These are phyloP conservation scores for Rhodamnia argentea DNA, from an alignment of 345 rosid genomes.

Conservation along the genomic window DNA sequence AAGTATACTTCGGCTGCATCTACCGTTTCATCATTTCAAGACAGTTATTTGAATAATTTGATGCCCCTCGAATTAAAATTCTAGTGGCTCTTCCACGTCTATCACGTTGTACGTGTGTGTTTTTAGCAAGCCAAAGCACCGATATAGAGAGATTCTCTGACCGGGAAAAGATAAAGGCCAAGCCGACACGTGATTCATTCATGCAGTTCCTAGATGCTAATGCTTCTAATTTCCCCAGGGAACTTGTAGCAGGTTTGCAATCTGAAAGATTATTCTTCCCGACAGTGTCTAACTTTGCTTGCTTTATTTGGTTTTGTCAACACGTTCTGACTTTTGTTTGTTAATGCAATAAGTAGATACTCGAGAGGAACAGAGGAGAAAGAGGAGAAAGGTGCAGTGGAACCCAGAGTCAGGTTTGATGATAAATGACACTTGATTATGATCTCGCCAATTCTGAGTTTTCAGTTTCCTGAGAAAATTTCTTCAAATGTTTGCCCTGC, in stretches of 20 bases:
- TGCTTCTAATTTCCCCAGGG: conserved; percentile 39
- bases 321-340: background rate
- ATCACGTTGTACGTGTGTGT: background rate
- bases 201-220: conserved; percentile 22
- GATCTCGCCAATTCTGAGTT: background rate
- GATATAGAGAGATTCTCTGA: conserved; percentile 51
- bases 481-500: background rate
- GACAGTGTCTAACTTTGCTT: background rate
- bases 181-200: conserved; percentile 22
- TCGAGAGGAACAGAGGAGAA: conserved; percentile 5
- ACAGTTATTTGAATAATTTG: background rate
- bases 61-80: background rate
- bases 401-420: conserved; percentile 30
- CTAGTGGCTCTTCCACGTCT: background rate
- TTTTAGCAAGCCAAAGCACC: conserved; percentile 16
- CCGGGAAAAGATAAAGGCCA: conserved; percentile 22
- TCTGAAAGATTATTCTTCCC: background rate
- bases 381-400: conserved; percentile 32
- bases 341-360: conserved; percentile 14
- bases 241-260: conserved; percentile 34
- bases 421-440: background rate
- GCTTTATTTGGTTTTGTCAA: background rate
- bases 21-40: background rate
- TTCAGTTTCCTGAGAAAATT: background rate
- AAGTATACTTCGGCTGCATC: background rate